Percentiles rank a stretch among this genome's conserved stretches.
phyloP scores from a whole-genome alignment of 352 stramenopile genomes.

The Stramenopiles sp. region DNA sequence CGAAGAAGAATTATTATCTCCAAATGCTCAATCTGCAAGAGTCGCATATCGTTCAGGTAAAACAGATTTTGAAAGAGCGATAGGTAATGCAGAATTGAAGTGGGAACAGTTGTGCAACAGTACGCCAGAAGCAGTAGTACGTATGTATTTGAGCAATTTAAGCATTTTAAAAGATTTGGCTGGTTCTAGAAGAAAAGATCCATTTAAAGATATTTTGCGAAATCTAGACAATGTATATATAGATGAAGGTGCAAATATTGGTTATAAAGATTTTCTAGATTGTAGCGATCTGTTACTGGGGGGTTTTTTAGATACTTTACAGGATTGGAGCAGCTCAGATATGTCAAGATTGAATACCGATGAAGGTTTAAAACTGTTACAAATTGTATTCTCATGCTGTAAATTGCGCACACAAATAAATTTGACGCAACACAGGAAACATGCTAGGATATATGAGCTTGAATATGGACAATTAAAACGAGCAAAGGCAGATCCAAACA shows the following conservation, averaged over 20 bases:
- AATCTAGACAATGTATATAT: background rate
- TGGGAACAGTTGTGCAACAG: background rate
- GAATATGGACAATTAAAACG: background rate
- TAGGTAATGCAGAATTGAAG: background rate
- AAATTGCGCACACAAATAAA: background rate
- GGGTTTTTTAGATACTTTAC: background rate
- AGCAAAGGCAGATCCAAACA: background rate
- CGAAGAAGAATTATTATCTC: background rate
- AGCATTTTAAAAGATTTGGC: background rate
- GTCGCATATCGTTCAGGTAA: background rate
- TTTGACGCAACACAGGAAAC: background rate
- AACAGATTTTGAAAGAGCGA: background rate
- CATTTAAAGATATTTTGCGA: background rate
- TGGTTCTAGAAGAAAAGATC: background rate
- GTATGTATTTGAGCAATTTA: background rate
- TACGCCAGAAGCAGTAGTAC: background rate
- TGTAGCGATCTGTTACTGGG: slow-evolving; percentile 1
- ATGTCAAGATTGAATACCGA: background rate
- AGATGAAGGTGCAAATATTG: slow-evolving; percentile 1
- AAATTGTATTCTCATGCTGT: background rate
- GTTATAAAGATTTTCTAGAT: background rate
- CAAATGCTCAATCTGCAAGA: background rate
- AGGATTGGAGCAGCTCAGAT: background rate
- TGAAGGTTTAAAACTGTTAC: background rate
- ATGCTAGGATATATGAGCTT: background rate